A percentile compares a stretch with the other conserved stretches of the same genome.
Evolutionary conservation across 345 rosid genomes (phyloP).

Genomic region (Citrus sinensis): DVS_A1.0 CM039162.1:31476501-31477000

Average conservation of each 20-base stretch:
- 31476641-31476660: neutral
- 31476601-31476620: slow-evolving; percentile 4
- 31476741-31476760: neutral
- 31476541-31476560: neutral
- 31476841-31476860: too few relatives aligned
- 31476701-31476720: neutral
- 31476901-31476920: neutral
- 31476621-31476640: neutral
- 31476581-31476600: neutral
- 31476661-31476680: neutral
- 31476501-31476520: slow-evolving; percentile 9
- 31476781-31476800: too few relatives aligned
- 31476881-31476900: too few relatives aligned
- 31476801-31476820: too few relatives aligned
- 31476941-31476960: too few relatives aligned
- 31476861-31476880: too few relatives aligned
- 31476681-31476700: neutral
- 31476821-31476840: too few relatives aligned
- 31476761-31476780: too few relatives aligned
- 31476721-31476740: neutral
- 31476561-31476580: neutral
- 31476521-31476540: neutral
- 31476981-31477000: neutral
- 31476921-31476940: too few relatives aligned
- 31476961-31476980: neutral